Conservation (phyloP, 805 yeast species). For the Ogataea pignaliae region DNA sequence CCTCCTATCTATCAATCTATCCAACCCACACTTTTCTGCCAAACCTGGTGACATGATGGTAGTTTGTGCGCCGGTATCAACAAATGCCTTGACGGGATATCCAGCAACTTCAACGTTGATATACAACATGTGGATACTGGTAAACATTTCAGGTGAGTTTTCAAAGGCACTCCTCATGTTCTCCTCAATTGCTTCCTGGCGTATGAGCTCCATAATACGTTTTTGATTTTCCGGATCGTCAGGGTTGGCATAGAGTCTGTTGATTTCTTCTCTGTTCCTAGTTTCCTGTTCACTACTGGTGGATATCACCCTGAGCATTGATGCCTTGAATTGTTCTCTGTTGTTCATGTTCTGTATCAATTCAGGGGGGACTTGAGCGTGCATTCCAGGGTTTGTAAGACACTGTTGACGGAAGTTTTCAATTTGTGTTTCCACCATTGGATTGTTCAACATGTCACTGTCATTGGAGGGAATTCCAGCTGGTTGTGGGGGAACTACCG, state of each 20-base stretch:
- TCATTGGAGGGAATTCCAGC: conserved; percentile 10
- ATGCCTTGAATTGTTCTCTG: conserved; percentile 26
- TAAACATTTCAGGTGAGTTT: conserved; percentile 85
- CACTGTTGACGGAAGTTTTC: conserved; percentile 49
- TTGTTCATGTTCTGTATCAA: conserved; percentile 15
- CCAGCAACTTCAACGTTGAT: conserved; percentile 77
- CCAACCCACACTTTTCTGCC: conserved; percentile 68
- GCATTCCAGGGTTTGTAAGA: conserved; percentile 35
- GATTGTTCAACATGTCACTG: conserved; percentile 3
- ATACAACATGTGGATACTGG: conserved; percentile 78
- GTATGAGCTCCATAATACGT: conserved; percentile 60
- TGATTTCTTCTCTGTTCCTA: conserved; percentile 36
- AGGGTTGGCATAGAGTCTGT: conserved; percentile 55
- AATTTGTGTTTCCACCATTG: conserved; percentile 29
- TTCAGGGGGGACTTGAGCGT: conserved; percentile 24
- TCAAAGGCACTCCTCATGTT: conserved; percentile 78
- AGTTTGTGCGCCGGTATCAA: conserved; percentile 93
- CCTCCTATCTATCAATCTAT: conserved; percentile 72
- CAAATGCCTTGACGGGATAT: conserved; percentile 80
- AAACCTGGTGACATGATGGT: conserved; percentile 77
- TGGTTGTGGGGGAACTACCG: conserved; percentile 25
- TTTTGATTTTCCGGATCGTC: conserved; percentile 67
- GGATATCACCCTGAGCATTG: conserved; percentile 32
- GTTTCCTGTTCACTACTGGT: conserved; percentile 11
- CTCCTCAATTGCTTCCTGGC: conserved; percentile 72